Evolutionary conservation across 1,284 basidiomycete genomes (phyloP), one percentile per base, ranked within the genome.

Genomic region (Pseudozyma sp.): DNA sequence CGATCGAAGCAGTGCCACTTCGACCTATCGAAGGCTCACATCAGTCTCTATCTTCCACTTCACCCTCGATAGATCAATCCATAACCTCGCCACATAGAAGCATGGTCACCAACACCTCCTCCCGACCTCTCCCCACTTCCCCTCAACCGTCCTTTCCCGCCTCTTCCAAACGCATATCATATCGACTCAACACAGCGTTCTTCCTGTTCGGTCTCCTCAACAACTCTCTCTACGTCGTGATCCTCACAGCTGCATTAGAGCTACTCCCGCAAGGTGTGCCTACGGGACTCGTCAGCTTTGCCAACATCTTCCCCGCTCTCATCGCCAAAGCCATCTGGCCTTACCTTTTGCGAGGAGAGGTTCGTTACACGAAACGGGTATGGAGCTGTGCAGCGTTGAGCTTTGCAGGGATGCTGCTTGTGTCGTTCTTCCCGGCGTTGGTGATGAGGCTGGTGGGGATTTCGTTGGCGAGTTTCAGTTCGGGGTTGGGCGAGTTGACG

Each of bases 191-290:
- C 51, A 31, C 47, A 4, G 69, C 73, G 2, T 85, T 85, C 72
- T 85, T 85, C 62, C 49, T 78, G 8, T 75, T 85, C n/a, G 85
- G 84, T 7, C 75, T 85, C 34, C 77, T 85, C 42, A 86, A 86
- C 74, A 86, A 86, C 62, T 79, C 72, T 19, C 67, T 77, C 52
- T 97, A 98, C 85, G 95, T 98, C 37, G 92, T 99, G 75, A 97
- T 98, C 71, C 89, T 98, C 29, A 96, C 94, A 1, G 96, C 96
- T 5, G 96, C 96, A 0, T 87, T 97, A 14, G 96, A 99, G 84
- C 88, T 99, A 5, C 94, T 98, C 0, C 93, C 95, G 5, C 89
- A 69, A 5, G 78, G 78, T 19, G 78, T 81, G 6, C 78, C 84
- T 0, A 87, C 87, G 81, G 95, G 94, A n/a, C 90, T 97, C 59